phyloP scores from a whole-genome alignment of 2,329 filamentous ascomycete species.

The Alternaria rosae region DNA sequence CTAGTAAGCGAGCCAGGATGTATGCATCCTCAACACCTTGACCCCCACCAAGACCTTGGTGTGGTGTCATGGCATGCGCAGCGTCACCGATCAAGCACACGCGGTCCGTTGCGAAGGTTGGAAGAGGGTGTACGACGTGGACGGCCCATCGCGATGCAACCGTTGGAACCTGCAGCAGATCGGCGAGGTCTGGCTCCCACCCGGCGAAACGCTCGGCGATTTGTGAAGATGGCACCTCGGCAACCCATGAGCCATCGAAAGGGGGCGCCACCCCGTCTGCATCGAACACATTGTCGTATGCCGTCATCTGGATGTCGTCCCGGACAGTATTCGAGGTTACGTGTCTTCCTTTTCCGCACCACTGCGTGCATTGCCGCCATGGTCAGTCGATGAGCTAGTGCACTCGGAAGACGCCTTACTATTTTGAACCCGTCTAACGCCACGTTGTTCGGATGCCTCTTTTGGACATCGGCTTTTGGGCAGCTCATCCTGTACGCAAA shows the following conservation, averaged over 20 bases:
- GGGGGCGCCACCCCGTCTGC: background rate
- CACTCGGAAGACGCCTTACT: background rate
- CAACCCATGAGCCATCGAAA: background rate
- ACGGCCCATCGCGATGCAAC: background rate
- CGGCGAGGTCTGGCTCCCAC: background rate
- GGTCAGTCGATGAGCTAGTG: background rate
- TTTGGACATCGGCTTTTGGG: background rate
- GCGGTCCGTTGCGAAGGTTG: background rate
- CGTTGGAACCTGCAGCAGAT: background rate
- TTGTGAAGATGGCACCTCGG: background rate
- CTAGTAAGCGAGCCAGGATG: background rate
- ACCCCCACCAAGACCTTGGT: background rate
- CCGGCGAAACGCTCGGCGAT: background rate
- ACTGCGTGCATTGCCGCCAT: background rate
- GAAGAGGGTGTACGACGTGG: background rate
- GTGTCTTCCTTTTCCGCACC: background rate
- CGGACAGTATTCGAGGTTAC: background rate
- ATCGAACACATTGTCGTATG: background rate
- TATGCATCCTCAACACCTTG: background rate
- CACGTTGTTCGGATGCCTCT: background rate
- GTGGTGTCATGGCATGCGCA: background rate
- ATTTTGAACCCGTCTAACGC: background rate
- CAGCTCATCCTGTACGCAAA: background rate
- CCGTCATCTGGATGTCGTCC: background rate
- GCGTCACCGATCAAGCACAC: background rate